Evolutionary conservation across 2,329 filamentous ascomycete genomes (phyloP).

Genomic region (Zasmidium angulare): DNA sequence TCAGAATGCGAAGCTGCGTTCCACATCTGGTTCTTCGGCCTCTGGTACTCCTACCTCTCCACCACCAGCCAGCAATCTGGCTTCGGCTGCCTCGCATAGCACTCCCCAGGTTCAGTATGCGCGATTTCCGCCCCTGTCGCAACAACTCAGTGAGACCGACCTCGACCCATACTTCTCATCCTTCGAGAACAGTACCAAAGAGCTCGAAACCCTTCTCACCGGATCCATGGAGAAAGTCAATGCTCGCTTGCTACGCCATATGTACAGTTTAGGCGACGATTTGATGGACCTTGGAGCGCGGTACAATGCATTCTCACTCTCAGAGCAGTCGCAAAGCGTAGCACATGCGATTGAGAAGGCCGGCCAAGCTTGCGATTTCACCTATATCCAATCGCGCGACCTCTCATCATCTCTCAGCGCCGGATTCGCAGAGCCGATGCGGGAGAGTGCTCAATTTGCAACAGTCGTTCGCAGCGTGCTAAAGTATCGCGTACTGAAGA

Average conservation of each 20-base stretch:
- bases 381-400: slow-evolving; percentile 94
- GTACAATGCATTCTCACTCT: slow-evolving; percentile 95
- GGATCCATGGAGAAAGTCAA: slow-evolving; percentile 98
- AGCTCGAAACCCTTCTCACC: slow-evolving; percentile 81
- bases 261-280: slow-evolving; percentile 80
- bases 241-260: slow-evolving; percentile 78
- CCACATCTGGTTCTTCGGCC: slow-evolving; percentile 43
- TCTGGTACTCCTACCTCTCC: slow-evolving; percentile 58
- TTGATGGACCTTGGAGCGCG: slow-evolving; percentile 91
- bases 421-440: slow-evolving; percentile 95
- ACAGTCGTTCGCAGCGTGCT: slow-evolving; percentile 88
- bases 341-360: slow-evolving; percentile 91
- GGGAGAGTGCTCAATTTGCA: slow-evolving; percentile 95
- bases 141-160: slow-evolving; percentile 79
- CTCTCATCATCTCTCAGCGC: slow-evolving; percentile 84
- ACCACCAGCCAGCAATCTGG: slow-evolving; percentile 47
- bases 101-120: slow-evolving; percentile 65
- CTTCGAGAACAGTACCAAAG: slow-evolving; percentile 88
- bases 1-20: slow-evolving; percentile 79
- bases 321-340: slow-evolving; percentile 83
- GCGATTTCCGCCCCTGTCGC: slow-evolving; percentile 78
- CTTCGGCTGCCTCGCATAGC: slow-evolving; percentile 57
- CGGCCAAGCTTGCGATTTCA: slow-evolving; percentile 91
- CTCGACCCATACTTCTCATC: slow-evolving; percentile 94
- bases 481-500: slow-evolving; percentile 85